These are phyloP conservation scores for Physcia stellaris DNA, from an alignment of 495 filamentous ascomycete genomes.

Conservation along the genomic window DNA sequence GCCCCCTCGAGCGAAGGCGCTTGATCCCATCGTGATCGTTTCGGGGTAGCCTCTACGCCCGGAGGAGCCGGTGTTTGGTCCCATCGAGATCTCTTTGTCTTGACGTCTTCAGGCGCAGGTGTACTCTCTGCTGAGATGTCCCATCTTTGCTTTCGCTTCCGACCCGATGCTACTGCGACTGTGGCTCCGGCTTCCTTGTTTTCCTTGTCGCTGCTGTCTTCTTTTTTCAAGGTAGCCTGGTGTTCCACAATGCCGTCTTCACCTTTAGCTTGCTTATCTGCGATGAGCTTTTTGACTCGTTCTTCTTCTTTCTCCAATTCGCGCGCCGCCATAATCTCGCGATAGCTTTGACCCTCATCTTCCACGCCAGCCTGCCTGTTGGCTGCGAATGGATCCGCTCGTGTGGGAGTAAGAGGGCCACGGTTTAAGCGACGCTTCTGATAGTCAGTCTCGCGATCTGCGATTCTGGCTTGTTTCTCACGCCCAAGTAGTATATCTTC, in stretches of 20 bases:
- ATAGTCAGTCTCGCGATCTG: conserved; percentile 90
- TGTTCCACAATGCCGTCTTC: conserved; percentile 46
- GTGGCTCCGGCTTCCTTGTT: conserved; percentile 57
- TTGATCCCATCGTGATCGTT: conserved; percentile 80
- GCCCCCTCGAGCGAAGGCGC: conserved; percentile 53
- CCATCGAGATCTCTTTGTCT: conserved; percentile 76
- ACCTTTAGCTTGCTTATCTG: conserved; percentile 55
- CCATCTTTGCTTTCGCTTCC: conserved; percentile 91
- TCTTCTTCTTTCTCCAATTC: conserved; percentile 94
- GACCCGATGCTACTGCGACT: conserved; percentile 44
- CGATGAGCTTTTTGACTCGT: conserved; percentile 66
- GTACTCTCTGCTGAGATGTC: conserved; percentile 49
- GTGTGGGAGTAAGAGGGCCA: conserved; percentile 64
- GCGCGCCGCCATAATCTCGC: conserved; percentile 78
- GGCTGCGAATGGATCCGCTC: conserved; percentile 77
- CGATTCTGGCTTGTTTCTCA: conserved; percentile 80
- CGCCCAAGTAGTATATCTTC: conserved; percentile 79
- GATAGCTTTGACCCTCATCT: conserved; percentile 65
- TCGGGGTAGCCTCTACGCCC: conserved; percentile 42
- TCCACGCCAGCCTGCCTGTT: conserved; percentile 54
- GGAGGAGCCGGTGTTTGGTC: conserved; percentile 65
- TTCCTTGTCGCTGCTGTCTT: conserved; percentile 51
- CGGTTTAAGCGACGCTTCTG: conserved; percentile 90
- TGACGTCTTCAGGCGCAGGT: conserved; percentile 31
- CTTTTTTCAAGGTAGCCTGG: conserved; percentile 56